Evolutionary conservation across 495 filamentous ascomycete species (phyloP).

Genomic region (Hypoxylon trugodes): DNA sequence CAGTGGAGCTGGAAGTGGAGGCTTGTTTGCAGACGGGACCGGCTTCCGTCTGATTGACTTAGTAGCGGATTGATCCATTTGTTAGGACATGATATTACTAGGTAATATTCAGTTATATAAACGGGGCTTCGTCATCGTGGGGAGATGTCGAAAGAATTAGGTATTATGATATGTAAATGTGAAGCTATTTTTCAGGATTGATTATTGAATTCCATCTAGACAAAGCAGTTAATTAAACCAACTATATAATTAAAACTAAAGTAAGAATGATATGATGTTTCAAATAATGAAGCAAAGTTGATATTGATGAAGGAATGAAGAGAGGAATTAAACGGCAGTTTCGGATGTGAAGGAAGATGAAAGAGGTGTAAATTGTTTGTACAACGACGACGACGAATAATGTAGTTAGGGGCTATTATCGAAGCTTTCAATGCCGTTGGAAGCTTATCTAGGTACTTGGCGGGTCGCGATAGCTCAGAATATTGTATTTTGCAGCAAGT

Average conservation of each 20-base stretch:
- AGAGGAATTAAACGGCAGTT: conserved; percentile 24
- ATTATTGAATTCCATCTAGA: too few species aligned
- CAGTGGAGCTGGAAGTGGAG: neutral
- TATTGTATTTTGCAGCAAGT: neutral
- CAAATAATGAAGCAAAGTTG: neutral
- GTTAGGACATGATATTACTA: neutral
- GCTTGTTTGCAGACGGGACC: conserved; percentile 7
- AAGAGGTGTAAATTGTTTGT: neutral
- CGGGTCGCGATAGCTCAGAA: conserved; percentile 7
- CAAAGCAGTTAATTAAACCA: conserved; percentile 1
- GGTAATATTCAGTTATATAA: neutral
- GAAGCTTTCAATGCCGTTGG: conserved; percentile 20
- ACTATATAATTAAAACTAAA: neutral
- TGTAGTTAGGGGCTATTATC: conserved; percentile 30
- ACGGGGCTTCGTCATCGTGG: conserved; percentile 10
- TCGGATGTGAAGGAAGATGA: conserved; percentile 17
- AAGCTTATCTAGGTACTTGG: conserved; percentile 14
- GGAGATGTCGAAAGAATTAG: neutral
- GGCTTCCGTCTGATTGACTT: conserved; percentile 29
- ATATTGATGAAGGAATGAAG: conserved; percentile 1
- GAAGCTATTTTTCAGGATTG: too few species aligned
- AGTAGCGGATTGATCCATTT: conserved; percentile 19
- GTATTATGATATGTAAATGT: neutral
- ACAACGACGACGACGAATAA: too few species aligned
- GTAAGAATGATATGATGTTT: neutral